Conservation (phyloP, 306 rosid species). For the Corylus avellana region DNA sequence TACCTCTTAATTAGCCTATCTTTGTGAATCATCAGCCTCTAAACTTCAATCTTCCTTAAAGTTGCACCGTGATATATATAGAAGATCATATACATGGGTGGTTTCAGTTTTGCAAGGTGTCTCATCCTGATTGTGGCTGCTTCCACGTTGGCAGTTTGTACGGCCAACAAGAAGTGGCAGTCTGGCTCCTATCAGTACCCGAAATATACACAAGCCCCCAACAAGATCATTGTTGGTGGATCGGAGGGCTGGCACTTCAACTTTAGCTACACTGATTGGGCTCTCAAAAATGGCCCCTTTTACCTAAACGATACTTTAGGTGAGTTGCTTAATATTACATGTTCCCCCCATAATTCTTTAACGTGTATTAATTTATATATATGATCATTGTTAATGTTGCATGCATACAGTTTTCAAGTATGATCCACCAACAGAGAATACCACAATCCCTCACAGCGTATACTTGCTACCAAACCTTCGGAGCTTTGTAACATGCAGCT, state of each 20-base stretch:
- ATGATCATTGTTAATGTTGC: neutral
- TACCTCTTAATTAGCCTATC: constrained; percentile 3
- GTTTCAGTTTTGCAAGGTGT: constrained; percentile 15
- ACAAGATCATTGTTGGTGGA: constrained; percentile 53
- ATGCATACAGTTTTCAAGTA: constrained; percentile 53
- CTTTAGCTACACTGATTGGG: constrained; percentile 55
- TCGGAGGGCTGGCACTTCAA: constrained; percentile 56
- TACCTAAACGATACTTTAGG: constrained; percentile 56
- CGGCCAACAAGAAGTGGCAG: constrained; percentile 46
- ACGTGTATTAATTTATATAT: too few relatives aligned
- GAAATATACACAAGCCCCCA: constrained; percentile 35
- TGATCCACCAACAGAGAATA: constrained; percentile 20
- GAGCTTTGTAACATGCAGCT: constrained; percentile 54
- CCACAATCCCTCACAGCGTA: constrained; percentile 35
- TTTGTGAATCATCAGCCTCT: neutral
- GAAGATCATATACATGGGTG: neutral
- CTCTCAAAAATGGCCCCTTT: constrained; percentile 53
- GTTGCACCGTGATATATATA: neutral
- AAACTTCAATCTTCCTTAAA: neutral
- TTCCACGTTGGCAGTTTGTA: constrained; percentile 29
- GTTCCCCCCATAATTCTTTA: too few relatives aligned
- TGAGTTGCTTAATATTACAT: neutral
- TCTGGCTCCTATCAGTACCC: constrained; percentile 3
- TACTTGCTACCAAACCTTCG: constrained; percentile 44
- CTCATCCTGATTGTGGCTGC: constrained; percentile 15